Evolutionary conservation across 345 rosid genomes (phyloP).

Genomic region (Pugionium cornutum): DNA sequence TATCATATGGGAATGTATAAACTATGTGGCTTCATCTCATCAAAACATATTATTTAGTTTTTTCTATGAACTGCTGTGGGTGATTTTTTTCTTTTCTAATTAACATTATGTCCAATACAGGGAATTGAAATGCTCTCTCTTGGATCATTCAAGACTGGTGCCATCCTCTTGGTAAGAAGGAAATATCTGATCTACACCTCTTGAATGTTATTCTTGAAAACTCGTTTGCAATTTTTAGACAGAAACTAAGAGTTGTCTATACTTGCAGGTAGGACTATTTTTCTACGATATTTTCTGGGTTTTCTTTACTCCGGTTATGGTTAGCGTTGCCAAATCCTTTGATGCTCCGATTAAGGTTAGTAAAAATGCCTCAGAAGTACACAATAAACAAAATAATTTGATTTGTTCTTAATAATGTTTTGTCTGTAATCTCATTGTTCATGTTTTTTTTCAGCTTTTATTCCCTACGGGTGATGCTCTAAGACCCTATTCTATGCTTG

Average conservation of each 20-base stretch:
- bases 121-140: conserved; percentile 99
- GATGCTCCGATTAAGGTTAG: conserved; percentile 99
- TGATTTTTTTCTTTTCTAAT: neutral
- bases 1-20: neutral
- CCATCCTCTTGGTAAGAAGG: conserved; percentile 80
- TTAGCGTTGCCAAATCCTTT: conserved; percentile 96
- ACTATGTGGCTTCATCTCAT: neutral
- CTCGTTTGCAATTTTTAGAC: neutral
- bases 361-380: neutral
- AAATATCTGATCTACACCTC: neutral
- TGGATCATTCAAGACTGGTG: conserved; percentile 96
- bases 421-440: conserved; percentile 1
- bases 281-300: conserved; percentile 98
- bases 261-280: conserved; percentile 86
- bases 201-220: conserved; percentile 14
- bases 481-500: conserved; percentile 98
- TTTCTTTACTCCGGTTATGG: conserved; percentile 99
- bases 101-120: conserved; percentile 37
- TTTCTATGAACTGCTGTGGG: neutral
- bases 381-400: neutral
- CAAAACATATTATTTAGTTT: neutral
- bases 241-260: neutral
- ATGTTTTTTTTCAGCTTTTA: conserved; percentile 61
- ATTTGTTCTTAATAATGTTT: neutral
- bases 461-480: conserved; percentile 79